Evolutionary conservation across 305 asterid species (phyloP).

Genomic region (Nicotiana rustica): DNA sequence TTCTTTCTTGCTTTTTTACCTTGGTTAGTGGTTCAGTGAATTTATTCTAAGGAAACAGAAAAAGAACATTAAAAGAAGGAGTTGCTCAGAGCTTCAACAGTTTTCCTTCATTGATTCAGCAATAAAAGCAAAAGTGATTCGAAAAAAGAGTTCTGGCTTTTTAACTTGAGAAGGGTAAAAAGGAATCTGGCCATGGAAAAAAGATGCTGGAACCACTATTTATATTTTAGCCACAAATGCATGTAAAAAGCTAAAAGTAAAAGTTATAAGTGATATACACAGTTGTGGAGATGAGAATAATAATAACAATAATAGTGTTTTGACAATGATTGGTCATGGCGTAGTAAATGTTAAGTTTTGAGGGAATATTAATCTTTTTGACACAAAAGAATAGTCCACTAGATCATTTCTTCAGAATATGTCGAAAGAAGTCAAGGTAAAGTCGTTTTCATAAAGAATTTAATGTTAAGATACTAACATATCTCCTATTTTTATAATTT

Average conservation of each 20-base stretch:
- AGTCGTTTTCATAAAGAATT: slow-evolving; percentile 52
- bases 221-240: background rate
- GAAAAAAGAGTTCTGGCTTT: slow-evolving; percentile 52
- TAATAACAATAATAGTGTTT: background rate
- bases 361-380: slow-evolving; percentile 25
- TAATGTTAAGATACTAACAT: too few relatives aligned
- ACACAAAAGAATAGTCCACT: slow-evolving; percentile 41
- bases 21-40: slow-evolving; percentile 26
- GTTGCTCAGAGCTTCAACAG: background rate
- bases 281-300: slow-evolving; percentile 1
- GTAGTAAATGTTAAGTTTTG: slow-evolving; percentile 2
- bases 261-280: background rate
- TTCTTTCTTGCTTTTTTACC: background rate
- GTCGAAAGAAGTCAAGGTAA: slow-evolving; percentile 50
- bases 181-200: slow-evolving; percentile 38
- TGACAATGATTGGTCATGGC: slow-evolving; percentile 54
- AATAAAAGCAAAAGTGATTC: slow-evolving; percentile 46
- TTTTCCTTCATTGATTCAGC: slow-evolving; percentile 25
- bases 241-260: slow-evolving; percentile 32
- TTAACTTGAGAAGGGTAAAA: slow-evolving; percentile 42
- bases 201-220: background rate
- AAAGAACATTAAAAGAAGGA: slow-evolving; percentile 3
- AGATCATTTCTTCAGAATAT: slow-evolving; percentile 44
- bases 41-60: background rate
- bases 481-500: too few relatives aligned